Percentiles rank a stretch among this genome's conserved stretches.
Conservation (phyloP, 2,329 filamentous ascomycete species). For the Phyllosticta citrichinensis region DNA sequence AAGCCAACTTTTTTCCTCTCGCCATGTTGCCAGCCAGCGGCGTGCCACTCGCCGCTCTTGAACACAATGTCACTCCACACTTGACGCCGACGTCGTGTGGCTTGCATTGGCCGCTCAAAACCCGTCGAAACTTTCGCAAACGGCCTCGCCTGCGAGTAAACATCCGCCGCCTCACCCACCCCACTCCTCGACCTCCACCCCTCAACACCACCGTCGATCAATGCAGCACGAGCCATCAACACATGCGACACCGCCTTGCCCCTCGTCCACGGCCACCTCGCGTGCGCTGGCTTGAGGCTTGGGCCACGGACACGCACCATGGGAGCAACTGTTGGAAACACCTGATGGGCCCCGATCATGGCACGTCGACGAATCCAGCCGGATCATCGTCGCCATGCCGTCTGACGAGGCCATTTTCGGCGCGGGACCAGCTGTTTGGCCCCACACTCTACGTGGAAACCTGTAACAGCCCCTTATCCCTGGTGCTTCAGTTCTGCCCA, state of each 20-base stretch:
- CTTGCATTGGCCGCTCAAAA: not conserved
- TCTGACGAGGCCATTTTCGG: not conserved
- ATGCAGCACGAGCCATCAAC: not conserved
- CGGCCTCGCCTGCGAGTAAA: not conserved
- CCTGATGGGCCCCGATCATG: not conserved
- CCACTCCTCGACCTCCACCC: not conserved
- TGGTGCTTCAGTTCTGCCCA: constrained; percentile 1
- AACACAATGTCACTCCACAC: not conserved
- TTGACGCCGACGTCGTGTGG: not conserved
- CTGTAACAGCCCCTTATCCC: constrained; percentile 7
- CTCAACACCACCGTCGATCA: not conserved
- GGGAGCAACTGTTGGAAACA: not conserved
- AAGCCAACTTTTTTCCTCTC: constrained; percentile 34
- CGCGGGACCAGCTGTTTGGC: constrained; percentile 3
- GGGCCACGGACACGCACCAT: not conserved
- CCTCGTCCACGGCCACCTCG: not conserved
- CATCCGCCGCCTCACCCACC: not conserved
- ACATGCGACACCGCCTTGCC: not conserved
- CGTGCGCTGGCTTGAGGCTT: not conserved
- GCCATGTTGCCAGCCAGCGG: not conserved
- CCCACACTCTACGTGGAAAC: constrained; percentile 10
- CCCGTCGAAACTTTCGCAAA: not conserved
- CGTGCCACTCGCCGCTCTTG: not conserved
- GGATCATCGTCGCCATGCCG: not conserved
- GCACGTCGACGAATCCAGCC: not conserved